Conservation (phyloP, 75 land plant genomes). For the Cunninghamia lanceolata region DNA sequence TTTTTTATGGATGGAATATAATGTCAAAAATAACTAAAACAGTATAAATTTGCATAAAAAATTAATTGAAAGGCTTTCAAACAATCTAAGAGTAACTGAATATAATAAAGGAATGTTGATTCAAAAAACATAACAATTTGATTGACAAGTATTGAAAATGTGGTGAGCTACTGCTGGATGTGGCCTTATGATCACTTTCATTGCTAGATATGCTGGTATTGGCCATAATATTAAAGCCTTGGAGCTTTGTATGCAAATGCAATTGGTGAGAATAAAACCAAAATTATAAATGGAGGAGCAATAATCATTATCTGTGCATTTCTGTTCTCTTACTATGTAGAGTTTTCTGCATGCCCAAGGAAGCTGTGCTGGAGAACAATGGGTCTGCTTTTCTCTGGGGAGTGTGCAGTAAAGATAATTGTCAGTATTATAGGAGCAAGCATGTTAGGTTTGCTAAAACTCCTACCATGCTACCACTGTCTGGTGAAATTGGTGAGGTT, state of each 20-base stretch:
- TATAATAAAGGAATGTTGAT: no score
- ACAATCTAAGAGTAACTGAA: not conserved
- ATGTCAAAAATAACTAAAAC: not conserved
- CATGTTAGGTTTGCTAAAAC: not conserved
- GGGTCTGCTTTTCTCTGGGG: not conserved
- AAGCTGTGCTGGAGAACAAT: not conserved
- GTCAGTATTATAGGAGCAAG: not conserved
- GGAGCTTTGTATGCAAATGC: no score
- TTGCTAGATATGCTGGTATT: no score
- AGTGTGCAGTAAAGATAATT: not conserved
- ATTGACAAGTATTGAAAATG: not conserved
- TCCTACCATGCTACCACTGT: not conserved
- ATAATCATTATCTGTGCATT: not conserved
- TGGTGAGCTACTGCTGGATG: not conserved
- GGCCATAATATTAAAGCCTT: no score
- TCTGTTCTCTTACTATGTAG: not conserved
- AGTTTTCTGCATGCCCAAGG: not conserved
- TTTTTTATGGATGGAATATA: not conserved
- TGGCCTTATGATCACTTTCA: no score
- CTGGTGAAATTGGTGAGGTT: no score
- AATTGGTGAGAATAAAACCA: no score
- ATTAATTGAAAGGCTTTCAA: not conserved
- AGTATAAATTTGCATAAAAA: not conserved
- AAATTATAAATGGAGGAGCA: no score
- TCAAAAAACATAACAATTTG: not conserved